These are phyloP conservation scores for Poteriospumella lacustris DNA, from an alignment of 108 stramenopile species.

Conservation along the genomic window DNA sequence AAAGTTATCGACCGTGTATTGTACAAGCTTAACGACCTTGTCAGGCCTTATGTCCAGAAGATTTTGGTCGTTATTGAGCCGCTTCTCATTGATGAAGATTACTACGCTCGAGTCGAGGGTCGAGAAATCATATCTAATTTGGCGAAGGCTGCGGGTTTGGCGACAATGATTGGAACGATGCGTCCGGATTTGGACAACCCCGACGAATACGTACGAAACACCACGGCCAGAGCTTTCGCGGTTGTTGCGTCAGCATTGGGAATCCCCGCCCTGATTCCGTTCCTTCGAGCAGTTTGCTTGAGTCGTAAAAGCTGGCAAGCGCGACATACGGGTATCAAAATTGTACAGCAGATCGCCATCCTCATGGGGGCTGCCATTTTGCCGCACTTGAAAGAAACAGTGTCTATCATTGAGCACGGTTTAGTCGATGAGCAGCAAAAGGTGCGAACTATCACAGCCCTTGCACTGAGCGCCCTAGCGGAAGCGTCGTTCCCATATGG, in stretches of 20 bases:
- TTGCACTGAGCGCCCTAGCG: slow-evolving; percentile 90
- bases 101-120: slow-evolving; percentile 95
- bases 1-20: slow-evolving; percentile 98
- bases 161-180: slow-evolving; percentile 99
- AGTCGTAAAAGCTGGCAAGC: slow-evolving; percentile 96
- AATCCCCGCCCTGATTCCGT: slow-evolving; percentile 86
- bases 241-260: slow-evolving; percentile 97
- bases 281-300: slow-evolving; percentile 96
- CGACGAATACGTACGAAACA: slow-evolving; percentile 95
- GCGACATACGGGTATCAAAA: slow-evolving; percentile 97
- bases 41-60: slow-evolving; percentile 89
- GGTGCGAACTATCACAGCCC: slow-evolving; percentile 89
- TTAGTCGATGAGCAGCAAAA: slow-evolving; percentile 92
- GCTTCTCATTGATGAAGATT: slow-evolving; percentile 96
- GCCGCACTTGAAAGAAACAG: slow-evolving; percentile 87
- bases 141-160: slow-evolving; percentile 95
- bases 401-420: slow-evolving; percentile 90
- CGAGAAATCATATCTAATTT: slow-evolving; percentile 98
- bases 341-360: slow-evolving; percentile 97
- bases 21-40: slow-evolving; percentile 93
- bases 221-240: slow-evolving; percentile 92
- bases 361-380: slow-evolving; percentile 95
- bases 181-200: slow-evolving; percentile 98
- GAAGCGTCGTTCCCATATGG: slow-evolving; percentile 98
- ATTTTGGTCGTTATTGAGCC: slow-evolving; percentile 96